These are phyloP conservation scores for Mycena pura DNA, from an alignment of 768 basidiomycete genomes.

Conservation along the genomic window DNA sequence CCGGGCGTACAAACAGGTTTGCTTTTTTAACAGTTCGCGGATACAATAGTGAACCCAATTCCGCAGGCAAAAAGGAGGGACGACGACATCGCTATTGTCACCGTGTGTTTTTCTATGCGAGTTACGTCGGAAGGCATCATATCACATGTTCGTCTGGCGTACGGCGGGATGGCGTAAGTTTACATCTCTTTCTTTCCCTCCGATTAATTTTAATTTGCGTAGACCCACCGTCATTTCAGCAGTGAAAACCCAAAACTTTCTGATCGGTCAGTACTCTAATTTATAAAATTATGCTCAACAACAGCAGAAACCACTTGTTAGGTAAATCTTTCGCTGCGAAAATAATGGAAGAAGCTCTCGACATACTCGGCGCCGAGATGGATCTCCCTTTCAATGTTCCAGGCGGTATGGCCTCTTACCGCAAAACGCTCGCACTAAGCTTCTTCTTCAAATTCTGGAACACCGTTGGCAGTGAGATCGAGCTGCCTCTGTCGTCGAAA, in stretches of 20 bases:
- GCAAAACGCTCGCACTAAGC: slow-evolving; percentile 30
- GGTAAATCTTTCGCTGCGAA: slow-evolving; percentile 22
- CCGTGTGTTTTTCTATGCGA: slow-evolving; percentile 23
- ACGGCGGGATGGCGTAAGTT: slow-evolving; percentile 28
- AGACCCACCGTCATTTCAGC: slow-evolving; percentile 24
- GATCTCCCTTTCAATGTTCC: slow-evolving; percentile 29
- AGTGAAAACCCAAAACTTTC: slow-evolving; percentile 15
- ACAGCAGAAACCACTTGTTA: too few relatives aligned
- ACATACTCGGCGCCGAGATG: slow-evolving; percentile 22
- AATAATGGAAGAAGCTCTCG: slow-evolving; percentile 25
- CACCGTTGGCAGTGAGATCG: slow-evolving; percentile 21
- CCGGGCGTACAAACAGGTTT: slow-evolving; percentile 28
- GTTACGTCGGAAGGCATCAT: slow-evolving; percentile 21
- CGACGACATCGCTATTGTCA: slow-evolving; percentile 30
- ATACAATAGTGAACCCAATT: neutral
- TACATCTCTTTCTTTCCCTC: neutral
- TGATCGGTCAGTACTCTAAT: slow-evolving; percentile 11
- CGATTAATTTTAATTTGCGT: neutral
- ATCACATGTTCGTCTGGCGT: slow-evolving; percentile 24
- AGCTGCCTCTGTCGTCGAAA: slow-evolving; percentile 8
- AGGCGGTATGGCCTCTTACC: slow-evolving; percentile 28
- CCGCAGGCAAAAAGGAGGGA: slow-evolving; percentile 25
- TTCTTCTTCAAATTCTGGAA: slow-evolving; percentile 32
- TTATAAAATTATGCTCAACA: too few relatives aligned
- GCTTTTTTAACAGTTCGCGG: neutral